Evolutionary conservation across 106 monocot species (phyloP), one percentile per base, ranked within the genome.

Genomic region (Phalaenopsis aphrodite): DNA sequence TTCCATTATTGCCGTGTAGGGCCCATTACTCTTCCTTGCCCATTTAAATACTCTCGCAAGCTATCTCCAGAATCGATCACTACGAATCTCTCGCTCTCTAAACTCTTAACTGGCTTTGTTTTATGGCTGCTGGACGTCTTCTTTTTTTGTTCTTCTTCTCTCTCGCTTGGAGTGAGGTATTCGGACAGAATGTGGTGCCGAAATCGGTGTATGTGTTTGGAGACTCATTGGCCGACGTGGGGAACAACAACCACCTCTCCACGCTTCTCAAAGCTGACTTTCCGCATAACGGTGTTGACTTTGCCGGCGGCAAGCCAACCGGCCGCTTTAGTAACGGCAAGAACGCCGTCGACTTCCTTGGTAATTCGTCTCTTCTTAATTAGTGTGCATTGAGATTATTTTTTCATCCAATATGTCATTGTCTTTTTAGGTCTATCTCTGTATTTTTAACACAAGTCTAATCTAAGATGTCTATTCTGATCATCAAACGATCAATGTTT

Each of bases 301-400:
- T 81, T 55, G 86, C 89, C 3, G 87, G 89, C 56, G 56, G 78
- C 42, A 87, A 81, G 85, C 78, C 92, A 77, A 92, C 92, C 45
- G 92, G 92, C 46, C 81, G 92, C 21, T 92, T 87, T 78, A 84
- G 89, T 82, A 92, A 92, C 57, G 92, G 92, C 89, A 85, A 78
- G 75, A 92, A 87, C 82, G 65, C 83, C 36, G 85, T 85, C 24
- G 92, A 92, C 56, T 92, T 87, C 68, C 82, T 92, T 39, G 89
- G 89, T 30, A 30, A 30, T 91, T 41, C 15, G 71, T 41, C 71
- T 71, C 4, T 65, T 23, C 64, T 65, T 10, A 2, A 30, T 65
- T 23, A 30, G 8, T 65, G 30, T 30, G 30, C 30, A 30, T 30
- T 30, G 30, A 30, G 30, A 30, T 30, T 30, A 30, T 30, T 30